These are phyloP conservation scores for Paramecium octaurelia DNA, from an alignment of 73 alveolate species.

Conservation along the genomic window DNA sequence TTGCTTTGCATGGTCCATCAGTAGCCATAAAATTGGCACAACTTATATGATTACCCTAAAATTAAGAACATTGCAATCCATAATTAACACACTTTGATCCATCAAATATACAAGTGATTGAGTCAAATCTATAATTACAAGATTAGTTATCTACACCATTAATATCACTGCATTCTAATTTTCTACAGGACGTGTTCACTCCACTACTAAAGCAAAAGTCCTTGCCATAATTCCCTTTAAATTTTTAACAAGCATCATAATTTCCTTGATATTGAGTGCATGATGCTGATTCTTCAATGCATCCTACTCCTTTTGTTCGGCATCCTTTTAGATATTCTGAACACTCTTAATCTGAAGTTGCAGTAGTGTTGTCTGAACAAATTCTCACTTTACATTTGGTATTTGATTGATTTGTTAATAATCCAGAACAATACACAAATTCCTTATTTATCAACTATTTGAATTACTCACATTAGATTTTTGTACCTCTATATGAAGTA, in stretches of 20 bases:
- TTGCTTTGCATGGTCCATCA: conserved; percentile 32
- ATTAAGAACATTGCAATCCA: neutral
- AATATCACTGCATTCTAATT: neutral
- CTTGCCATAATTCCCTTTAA: neutral
- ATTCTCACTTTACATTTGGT: neutral
- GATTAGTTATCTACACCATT: neutral
- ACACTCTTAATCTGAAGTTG: neutral
- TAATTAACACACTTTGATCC: neutral
- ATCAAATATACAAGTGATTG: neutral
- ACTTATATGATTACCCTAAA: neutral
- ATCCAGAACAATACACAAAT: neutral
- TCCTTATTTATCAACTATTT: neutral
- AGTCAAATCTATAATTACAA: neutral
- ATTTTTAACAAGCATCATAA: neutral
- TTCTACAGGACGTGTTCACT: neutral
- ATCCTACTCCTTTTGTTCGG: neutral
- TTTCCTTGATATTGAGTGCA: neutral
- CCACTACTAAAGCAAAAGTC: neutral
- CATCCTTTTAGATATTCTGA: neutral
- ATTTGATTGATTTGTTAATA: neutral
- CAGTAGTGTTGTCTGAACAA: neutral
- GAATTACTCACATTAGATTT: neutral
- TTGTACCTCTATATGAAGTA: neutral
- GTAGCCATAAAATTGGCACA: neutral
- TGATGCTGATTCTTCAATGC: neutral